phyloP scores from a whole-genome alignment of 306 rosid species.

The Vachellia collinsii region DNA sequence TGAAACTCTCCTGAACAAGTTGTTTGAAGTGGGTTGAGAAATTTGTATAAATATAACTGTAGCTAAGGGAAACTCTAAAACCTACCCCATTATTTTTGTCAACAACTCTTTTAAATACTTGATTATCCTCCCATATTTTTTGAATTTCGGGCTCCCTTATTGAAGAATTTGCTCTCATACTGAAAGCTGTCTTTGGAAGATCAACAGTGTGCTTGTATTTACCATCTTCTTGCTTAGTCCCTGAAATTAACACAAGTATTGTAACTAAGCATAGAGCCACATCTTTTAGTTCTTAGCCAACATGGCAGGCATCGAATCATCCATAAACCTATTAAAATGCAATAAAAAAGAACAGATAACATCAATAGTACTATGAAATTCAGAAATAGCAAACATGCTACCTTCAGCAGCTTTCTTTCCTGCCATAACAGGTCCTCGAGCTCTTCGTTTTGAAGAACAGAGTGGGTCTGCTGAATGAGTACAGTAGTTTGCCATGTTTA shows the following conservation, averaged over 20 bases:
- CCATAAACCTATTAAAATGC: background rate
- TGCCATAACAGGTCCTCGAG: constrained; percentile 91
- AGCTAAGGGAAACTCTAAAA: constrained; percentile 30
- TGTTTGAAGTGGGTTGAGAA: constrained; percentile 39
- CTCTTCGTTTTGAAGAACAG: constrained; percentile 77
- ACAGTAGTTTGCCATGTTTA: constrained; percentile 47
- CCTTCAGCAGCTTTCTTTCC: constrained; percentile 87
- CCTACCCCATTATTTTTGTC: constrained; percentile 86
- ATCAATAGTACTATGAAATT: constrained; percentile 7
- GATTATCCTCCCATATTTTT: constrained; percentile 90
- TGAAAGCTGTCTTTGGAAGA: constrained; percentile 89
- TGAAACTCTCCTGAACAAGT: constrained; percentile 67
- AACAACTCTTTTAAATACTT: constrained; percentile 71
- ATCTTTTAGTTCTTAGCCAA: constrained; percentile 27
- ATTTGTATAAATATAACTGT: constrained; percentile 24
- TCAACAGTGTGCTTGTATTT: constrained; percentile 97
- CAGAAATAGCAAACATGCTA: constrained; percentile 33
- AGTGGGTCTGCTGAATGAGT: constrained; percentile 52
- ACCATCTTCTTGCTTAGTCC: constrained; percentile 80
- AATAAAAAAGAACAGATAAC: background rate
- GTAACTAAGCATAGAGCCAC: constrained; percentile 34
- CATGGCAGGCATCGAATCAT: constrained; percentile 20
- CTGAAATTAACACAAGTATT: constrained; percentile 49
- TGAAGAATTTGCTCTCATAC: constrained; percentile 89
- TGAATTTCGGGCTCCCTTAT: constrained; percentile 93